phyloP scores from a whole-genome alignment of 2,329 filamentous ascomycete genomes.

The Trichophyton verrucosum region DNA sequence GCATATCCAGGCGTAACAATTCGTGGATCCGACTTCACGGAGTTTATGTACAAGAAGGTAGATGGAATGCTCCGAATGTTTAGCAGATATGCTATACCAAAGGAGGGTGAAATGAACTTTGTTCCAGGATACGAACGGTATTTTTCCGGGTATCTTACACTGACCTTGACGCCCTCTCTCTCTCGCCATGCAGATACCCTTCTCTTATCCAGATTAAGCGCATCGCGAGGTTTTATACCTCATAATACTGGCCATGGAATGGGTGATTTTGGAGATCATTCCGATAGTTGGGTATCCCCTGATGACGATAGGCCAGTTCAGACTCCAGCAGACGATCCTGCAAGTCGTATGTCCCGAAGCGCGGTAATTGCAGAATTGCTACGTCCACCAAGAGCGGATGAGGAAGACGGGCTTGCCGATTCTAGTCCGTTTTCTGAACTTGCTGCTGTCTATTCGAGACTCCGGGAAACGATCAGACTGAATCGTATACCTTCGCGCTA shows the following conservation, averaged over 20 bases:
- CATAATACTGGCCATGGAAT: neutral
- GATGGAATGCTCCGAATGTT: slow-evolving; percentile 35
- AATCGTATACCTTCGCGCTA: slow-evolving; percentile 41
- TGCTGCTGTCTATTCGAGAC: slow-evolving; percentile 42
- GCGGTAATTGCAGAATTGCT: neutral
- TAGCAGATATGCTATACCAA: slow-evolving; percentile 35
- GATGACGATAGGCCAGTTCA: neutral
- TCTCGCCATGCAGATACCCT: slow-evolving; percentile 30
- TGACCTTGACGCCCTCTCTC: slow-evolving; percentile 40
- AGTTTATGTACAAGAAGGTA: slow-evolving; percentile 55
- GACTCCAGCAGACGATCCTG: neutral
- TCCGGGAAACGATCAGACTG: slow-evolving; percentile 42
- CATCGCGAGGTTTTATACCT: neutral
- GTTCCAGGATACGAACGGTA: slow-evolving; percentile 34
- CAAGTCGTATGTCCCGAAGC: neutral
- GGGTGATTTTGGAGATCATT: neutral
- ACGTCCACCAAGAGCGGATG: neutral
- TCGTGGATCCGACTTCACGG: slow-evolving; percentile 47
- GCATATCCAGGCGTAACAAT: slow-evolving; percentile 63
- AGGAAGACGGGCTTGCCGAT: slow-evolving; percentile 17
- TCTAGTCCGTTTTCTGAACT: slow-evolving; percentile 34
- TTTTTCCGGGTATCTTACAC: slow-evolving; percentile 41
- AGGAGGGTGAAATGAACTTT: slow-evolving; percentile 25
- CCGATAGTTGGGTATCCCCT: neutral
- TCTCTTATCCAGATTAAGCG: slow-evolving; percentile 5